Evolutionary conservation across 1,139 yeast genomes (phyloP).

Genomic region (Saccharomyces hybrid): DNA sequence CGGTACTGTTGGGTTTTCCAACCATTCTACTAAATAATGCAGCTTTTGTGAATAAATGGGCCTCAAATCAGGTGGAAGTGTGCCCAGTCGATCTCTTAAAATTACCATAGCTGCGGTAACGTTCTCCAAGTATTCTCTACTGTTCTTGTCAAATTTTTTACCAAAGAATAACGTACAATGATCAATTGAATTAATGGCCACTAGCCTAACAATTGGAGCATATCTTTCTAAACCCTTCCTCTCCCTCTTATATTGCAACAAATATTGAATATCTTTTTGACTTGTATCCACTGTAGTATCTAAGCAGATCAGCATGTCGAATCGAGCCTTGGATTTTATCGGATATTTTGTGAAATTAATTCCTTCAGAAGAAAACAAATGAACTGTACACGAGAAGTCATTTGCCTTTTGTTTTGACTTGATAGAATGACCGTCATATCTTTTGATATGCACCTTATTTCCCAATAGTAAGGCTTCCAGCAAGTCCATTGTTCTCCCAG

Average conservation of each 20-base stretch:
- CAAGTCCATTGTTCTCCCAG: slow-evolving; percentile 65
- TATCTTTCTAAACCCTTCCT: slow-evolving; percentile 15
- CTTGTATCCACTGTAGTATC: slow-evolving; percentile 59
- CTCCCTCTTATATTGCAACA: slow-evolving; percentile 21
- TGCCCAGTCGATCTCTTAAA: slow-evolving; percentile 75
- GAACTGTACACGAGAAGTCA: slow-evolving; percentile 32
- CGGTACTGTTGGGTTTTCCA: slow-evolving; percentile 36
- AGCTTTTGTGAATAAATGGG: slow-evolving; percentile 68
- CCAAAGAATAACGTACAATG: slow-evolving; percentile 52
- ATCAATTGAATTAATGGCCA: slow-evolving; percentile 76
- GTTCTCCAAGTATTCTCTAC: slow-evolving; percentile 48
- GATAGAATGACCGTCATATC: slow-evolving; percentile 56
- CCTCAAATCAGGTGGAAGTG: slow-evolving; percentile 69
- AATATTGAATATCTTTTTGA: slow-evolving; percentile 31
- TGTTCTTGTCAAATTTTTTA: slow-evolving; percentile 33
- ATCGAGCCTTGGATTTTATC: slow-evolving; percentile 29
- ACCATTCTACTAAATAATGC: slow-evolving; percentile 55
- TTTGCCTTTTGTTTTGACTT: slow-evolving; percentile 31
- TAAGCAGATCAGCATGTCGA: slow-evolving; percentile 60
- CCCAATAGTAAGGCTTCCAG: slow-evolving; percentile 72
- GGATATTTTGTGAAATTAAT: slow-evolving; percentile 21
- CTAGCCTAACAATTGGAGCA: slow-evolving; percentile 59
- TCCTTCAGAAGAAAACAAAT: slow-evolving; percentile 42
- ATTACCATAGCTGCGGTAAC: slow-evolving; percentile 81
- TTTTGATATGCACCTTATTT: slow-evolving; percentile 52